Evolutionary conservation across 169 alveolate genomes (phyloP), one percentile per base, ranked within the genome.

Genomic region (Besnoitia besnoiti): DNA sequence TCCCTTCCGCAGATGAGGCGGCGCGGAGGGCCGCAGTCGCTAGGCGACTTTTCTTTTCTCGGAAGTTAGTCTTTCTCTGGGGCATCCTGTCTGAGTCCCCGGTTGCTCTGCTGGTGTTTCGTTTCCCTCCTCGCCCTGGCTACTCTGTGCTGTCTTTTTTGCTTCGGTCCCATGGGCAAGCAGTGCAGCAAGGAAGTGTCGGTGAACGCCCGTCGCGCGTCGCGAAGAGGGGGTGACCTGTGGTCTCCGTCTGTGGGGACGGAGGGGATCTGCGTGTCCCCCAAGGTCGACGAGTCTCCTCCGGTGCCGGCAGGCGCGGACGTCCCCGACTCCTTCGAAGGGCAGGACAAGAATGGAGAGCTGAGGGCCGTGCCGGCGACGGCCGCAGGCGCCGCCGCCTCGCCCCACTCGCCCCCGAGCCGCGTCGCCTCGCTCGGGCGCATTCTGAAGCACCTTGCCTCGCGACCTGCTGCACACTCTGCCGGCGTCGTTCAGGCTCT

Each of bases 181-280:
- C 44, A 30, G 12, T 67, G 80, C 80, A 67, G 80, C 80, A 67
- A 67, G 80, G 80, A 67, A 35, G 44, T 33, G 80, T 30, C 80
- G 44, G 80, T 55, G n/a, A 21, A 67, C 80, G 80, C 80, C 80
- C 80, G 80, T 16, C 10, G 39, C 44, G 14, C 44, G 14, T n/a
- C 37, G 5, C 39, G 80, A 5, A 67, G 8, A 24, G 42, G 80
- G 46, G 39, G 44, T 35, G 37, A 33, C 90, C 37, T 40, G 82
- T 37, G 51, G 90, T 14, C 50, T 51, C 30, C 51, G 80, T 16
- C 61, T 42, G 24, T 49, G 55, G 37, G 76, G 19, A 14, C 40
- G 80, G 0, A 33, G 55, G 24, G 90, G 55, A 12, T 37, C 40
- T 27, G 61, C 55, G 39, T 85, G 82, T 73, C 80, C 14, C 40